phyloP scores from a whole-genome alignment of 495 filamentous ascomycete genomes.

The Lentithecium fluviatile region DNA sequence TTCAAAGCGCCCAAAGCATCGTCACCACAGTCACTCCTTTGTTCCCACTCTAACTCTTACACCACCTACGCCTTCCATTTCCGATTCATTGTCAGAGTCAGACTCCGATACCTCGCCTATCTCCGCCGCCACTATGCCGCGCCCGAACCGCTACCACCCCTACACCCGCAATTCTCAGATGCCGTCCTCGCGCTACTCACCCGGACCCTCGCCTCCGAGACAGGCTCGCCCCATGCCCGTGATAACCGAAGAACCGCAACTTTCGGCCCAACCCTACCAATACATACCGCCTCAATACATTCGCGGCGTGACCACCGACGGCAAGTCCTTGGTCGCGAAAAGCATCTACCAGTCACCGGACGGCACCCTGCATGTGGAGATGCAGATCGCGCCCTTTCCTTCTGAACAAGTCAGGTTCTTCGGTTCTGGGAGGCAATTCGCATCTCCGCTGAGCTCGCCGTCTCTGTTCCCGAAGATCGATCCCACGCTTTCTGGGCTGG shows the following conservation, averaged over 20 bases:
- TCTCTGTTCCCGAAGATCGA: neutral
- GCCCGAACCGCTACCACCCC: conserved; percentile 26
- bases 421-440: neutral
- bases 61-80: neutral
- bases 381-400: conserved; percentile 12
- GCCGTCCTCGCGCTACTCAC: neutral
- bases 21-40: neutral
- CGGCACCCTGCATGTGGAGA: conserved; percentile 13
- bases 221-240: neutral
- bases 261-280: neutral
- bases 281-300: conserved; percentile 12
- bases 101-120: neutral
- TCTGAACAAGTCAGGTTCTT: neutral
- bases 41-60: neutral
- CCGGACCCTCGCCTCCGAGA: neutral
- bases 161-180: conserved; percentile 5
- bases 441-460: neutral
- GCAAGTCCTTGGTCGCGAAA: conserved; percentile 2
- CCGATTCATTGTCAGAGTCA: no score
- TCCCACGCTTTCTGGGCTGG: neutral
- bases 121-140: conserved; percentile 16
- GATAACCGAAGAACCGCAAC: neutral
- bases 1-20: neutral
- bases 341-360: conserved; percentile 5
- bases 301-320: conserved; percentile 8